Percentiles rank a stretch among this genome's conserved stretches.
Conservation (phyloP, 768 basidiomycete species). For the Pulveroboletus ravenelii region DNA sequence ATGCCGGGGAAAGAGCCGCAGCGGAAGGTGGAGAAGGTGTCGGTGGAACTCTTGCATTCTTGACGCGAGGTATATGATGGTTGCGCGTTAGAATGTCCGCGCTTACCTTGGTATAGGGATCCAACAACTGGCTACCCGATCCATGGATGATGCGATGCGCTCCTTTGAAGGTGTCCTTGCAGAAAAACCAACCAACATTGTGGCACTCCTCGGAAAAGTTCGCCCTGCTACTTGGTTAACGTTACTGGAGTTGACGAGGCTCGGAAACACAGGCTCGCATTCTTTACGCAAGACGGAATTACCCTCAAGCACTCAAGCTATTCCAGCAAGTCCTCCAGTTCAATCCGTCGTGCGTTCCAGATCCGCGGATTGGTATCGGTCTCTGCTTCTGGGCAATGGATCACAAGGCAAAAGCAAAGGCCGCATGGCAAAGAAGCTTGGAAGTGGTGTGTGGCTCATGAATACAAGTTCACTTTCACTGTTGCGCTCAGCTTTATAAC, state of each 20-base stretch:
- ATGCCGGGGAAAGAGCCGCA: slow-evolving; percentile 50
- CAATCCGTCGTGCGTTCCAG: slow-evolving; percentile 77
- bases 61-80: slow-evolving; percentile 56
- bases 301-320: slow-evolving; percentile 70
- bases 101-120: slow-evolving; percentile 49
- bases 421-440: slow-evolving; percentile 86
- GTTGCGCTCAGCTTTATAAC: not conserved
- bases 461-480: not conserved
- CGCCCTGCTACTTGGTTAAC: not conserved
- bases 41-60: slow-evolving; percentile 52
- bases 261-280: slow-evolving; percentile 62
- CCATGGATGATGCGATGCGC: slow-evolving; percentile 76
- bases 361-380: slow-evolving; percentile 94
- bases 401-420: slow-evolving; percentile 73
- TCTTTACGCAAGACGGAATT: slow-evolving; percentile 73
- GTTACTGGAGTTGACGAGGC: slow-evolving; percentile 1
- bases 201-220: slow-evolving; percentile 86
- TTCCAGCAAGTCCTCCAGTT: slow-evolving; percentile 83
- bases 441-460: slow-evolving; percentile 63
- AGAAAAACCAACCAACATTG: slow-evolving; percentile 78
- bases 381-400: slow-evolving; percentile 90
- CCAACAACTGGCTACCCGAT: slow-evolving; percentile 72
- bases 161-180: slow-evolving; percentile 78
- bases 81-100: not conserved
- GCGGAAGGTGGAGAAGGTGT: slow-evolving; percentile 58